Conservation (phyloP, 2,329 filamentous ascomycete species). For the Colletotrichum eleusines region DNA sequence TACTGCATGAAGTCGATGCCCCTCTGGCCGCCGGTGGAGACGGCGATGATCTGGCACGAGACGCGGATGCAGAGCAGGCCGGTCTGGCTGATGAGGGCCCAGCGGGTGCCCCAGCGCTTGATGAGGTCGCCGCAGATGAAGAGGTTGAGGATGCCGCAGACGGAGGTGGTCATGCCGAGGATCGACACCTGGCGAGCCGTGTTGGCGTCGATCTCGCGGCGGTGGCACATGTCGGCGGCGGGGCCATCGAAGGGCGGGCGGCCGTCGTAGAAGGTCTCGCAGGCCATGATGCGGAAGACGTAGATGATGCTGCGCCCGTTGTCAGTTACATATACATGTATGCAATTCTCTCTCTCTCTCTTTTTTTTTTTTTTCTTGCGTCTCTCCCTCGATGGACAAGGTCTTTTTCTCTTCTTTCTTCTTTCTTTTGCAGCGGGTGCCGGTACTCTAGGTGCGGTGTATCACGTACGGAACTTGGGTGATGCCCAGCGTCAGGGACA, state of each 20-base stretch:
- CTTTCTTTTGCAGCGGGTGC: neutral
- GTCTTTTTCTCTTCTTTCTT: too few relatives aligned
- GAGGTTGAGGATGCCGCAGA: conserved; percentile 76
- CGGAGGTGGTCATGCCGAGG: conserved; percentile 74
- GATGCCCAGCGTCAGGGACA: conserved; percentile 64
- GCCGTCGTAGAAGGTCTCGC: conserved; percentile 74
- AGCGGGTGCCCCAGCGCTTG: conserved; percentile 73
- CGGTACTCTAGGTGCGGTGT: neutral
- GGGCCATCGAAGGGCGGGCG: conserved; percentile 63
- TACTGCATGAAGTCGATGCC: conserved; percentile 78
- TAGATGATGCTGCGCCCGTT: conserved; percentile 61
- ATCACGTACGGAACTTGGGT: conserved; percentile 62
- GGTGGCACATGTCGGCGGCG: conserved; percentile 66
- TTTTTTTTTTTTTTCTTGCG: too few relatives aligned
- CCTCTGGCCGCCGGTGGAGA: conserved; percentile 67
- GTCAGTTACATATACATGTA: too few relatives aligned
- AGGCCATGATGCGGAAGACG: conserved; percentile 79
- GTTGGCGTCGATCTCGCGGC: conserved; percentile 72
- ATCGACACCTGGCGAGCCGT: conserved; percentile 75
- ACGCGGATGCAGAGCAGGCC: conserved; percentile 74
- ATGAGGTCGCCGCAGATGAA: conserved; percentile 76
- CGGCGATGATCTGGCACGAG: conserved; percentile 72
- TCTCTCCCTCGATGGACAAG: neutral
- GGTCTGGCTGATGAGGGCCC: conserved; percentile 72
- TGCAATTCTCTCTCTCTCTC: neutral